Evolutionary conservation across 2,329 filamentous ascomycete species (phyloP), one percentile per base, ranked within the genome.

Genomic region (Dothistroma septosporum): DNA sequence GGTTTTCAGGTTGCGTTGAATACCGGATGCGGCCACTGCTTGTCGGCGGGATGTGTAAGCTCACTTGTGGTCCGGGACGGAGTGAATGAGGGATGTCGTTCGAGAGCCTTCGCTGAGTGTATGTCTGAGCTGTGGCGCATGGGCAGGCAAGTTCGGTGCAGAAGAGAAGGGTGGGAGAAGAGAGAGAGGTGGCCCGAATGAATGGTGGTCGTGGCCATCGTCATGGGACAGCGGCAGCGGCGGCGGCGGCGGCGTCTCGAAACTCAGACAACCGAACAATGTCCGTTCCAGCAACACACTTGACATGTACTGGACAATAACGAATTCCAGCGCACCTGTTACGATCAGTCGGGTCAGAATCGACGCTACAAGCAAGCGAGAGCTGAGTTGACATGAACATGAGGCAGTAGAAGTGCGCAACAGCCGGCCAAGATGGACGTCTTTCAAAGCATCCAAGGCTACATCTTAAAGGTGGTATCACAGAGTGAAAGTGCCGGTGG

Each of bases 401-500:
- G 44, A 32, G 22, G 24, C 22, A 41, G 24, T 21, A 24, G 21
- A 28, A 9, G 21, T 28, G 4, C 21, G 28, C 7, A 12, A 35
- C 35, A 50, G 24, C 28, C 47, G 24, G 53, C 50, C 47, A 50
- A 58, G 60, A 99, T 99, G 94, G 94, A 99, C 74, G 87, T 97
- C 72, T 90, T 95, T 64, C 89, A 95, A 75, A 91, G 92, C 68
- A 88, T 97, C 73, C 89, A 92, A 70, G 90, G 91, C 78, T 99
- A 99, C 82, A 89, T 99, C 82, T 89, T 88, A 76, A 96, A 92
- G 84, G 96, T 99, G 86, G 87, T 97, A 76, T 89, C 91, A 67
- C 86, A 86, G 66, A 90, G 90, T 72, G 92, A 96, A 78, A 64
- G 52, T 60, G 59, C 59, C 82, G 21, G 10, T 2, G 80, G 72